These are phyloP conservation scores for Sporisorium graminicola DNA, from an alignment of 1,284 basidiomycete species.

Conservation along the genomic window DNA sequence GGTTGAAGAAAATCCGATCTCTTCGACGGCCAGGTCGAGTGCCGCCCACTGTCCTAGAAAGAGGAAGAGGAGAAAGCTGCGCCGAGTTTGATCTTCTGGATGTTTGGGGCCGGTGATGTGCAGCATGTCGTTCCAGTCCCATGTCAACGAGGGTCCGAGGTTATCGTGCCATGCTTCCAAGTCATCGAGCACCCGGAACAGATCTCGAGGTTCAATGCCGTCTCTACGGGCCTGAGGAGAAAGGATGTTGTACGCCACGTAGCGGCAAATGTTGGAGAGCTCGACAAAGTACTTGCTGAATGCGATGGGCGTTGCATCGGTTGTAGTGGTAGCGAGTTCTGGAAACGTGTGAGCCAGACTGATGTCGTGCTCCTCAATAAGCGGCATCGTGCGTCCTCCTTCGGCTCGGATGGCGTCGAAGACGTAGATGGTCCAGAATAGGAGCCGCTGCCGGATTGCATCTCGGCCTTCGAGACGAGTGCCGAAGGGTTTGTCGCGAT, in stretches of 20 bases:
- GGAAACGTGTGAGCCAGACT: slow-evolving; percentile 9
- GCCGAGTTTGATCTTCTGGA: slow-evolving; percentile 26
- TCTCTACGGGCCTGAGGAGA: slow-evolving; percentile 12
- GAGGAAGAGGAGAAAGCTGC: slow-evolving; percentile 37
- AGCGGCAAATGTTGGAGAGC: slow-evolving; percentile 28
- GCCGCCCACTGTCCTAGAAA: slow-evolving; percentile 34
- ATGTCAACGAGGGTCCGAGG: slow-evolving; percentile 13
- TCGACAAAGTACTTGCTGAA: slow-evolving; percentile 31
- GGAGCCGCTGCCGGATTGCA: slow-evolving; percentile 22
- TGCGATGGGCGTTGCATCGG: not conserved
- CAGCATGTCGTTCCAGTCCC: slow-evolving; percentile 48
- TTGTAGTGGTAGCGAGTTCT: too few relatives aligned
- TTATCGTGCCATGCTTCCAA: slow-evolving; percentile 25
- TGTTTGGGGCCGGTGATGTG: slow-evolving; percentile 38
- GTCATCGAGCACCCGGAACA: slow-evolving; percentile 23
- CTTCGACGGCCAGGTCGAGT: slow-evolving; percentile 24
- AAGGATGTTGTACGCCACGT: slow-evolving; percentile 13
- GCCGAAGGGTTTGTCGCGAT: slow-evolving; percentile 33
- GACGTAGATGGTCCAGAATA: slow-evolving; percentile 46
- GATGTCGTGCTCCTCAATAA: slow-evolving; percentile 29
- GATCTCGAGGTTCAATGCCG: slow-evolving; percentile 25
- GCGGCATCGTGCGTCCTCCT: slow-evolving; percentile 25
- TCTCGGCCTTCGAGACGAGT: slow-evolving; percentile 30
- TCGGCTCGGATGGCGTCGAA: slow-evolving; percentile 42
- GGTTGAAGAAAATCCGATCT: slow-evolving; percentile 9